Conservation (phyloP, 441 rosid genomes). For the Pelargonium myrrhifolium region DNA sequence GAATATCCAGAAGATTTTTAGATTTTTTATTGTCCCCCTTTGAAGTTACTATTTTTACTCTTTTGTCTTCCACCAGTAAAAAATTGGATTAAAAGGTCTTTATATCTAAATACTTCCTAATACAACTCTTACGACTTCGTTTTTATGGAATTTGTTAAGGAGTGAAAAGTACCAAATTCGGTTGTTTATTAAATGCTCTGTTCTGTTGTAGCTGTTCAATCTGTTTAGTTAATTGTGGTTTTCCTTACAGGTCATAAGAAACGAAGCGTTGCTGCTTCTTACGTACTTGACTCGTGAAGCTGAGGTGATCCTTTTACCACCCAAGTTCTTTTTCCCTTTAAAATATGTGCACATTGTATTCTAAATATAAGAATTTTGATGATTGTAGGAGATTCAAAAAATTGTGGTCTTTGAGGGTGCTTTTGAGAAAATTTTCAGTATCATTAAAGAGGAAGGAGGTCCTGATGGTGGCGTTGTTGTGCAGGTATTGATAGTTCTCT, state of each 20-base stretch:
- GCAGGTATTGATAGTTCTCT: conserved; percentile 50
- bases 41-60: neutral
- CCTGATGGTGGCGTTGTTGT: conserved; percentile 98
- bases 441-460: conserved; percentile 91
- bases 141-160: neutral
- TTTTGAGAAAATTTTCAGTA: conserved; percentile 87
- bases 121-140: neutral
- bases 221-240: conserved; percentile 18
- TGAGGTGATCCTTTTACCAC: conserved; percentile 42
- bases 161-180: neutral
- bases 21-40: neutral
- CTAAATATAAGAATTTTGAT: conserved; percentile 22
- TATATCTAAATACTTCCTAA: neutral
- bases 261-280: conserved; percentile 92
- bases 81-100: neutral
- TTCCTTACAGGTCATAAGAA: conserved; percentile 68
- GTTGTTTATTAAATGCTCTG: neutral
- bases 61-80: neutral
- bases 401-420: conserved; percentile 97
- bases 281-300: conserved; percentile 98
- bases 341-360: neutral
- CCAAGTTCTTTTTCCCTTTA: neutral
- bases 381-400: conserved; percentile 87
- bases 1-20: neutral
- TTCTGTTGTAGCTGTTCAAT: conserved; percentile 9